Evolutionary conservation across 169 alveolate genomes (phyloP).

Genomic region (Plasmodium relictum): DNA sequence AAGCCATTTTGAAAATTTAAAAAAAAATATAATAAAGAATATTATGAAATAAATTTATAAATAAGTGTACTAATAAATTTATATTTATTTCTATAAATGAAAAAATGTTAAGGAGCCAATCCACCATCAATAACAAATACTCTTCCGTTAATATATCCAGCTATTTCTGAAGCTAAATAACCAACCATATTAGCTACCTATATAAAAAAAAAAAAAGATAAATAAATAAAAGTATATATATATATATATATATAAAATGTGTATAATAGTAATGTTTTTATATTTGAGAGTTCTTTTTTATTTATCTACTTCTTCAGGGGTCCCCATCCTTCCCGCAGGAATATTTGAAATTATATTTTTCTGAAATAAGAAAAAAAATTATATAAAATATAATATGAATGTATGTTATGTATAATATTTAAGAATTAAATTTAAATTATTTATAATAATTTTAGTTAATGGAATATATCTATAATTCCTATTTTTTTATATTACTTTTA

Average conservation of each 20-base stretch:
- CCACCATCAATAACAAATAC: conserved; percentile 83
- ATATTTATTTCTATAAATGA: too few species aligned
- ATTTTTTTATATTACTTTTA: conserved; percentile 68
- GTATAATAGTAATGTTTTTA: conserved; percentile 8
- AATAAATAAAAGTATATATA: background rate
- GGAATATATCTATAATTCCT: too few species aligned
- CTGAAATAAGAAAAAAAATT: conserved; percentile 43
- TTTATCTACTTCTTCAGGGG: conserved; percentile 79
- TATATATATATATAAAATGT: background rate
- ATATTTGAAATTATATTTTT: conserved; percentile 70
- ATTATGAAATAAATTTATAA: too few species aligned
- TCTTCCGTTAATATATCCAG: conserved; percentile 80
- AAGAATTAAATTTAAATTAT: too few species aligned
- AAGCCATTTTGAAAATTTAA: too few species aligned
- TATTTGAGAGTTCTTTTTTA: background rate
- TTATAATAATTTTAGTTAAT: too few species aligned
- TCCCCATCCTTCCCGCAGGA: conserved; percentile 82
- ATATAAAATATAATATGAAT: too few species aligned
- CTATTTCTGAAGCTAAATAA: conserved; percentile 81
- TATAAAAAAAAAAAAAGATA: conserved; percentile 1
- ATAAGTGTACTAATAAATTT: too few species aligned
- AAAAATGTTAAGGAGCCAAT: conserved; percentile 30
- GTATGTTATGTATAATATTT: too few species aligned
- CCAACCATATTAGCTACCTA: conserved; percentile 83
- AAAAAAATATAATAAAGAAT: too few species aligned